A percentile compares a stretch with the other conserved stretches of the same genome.
phyloP scores from a whole-genome alignment of 768 basidiomycete genomes.

The Vishniacozyma victoriae region DNA sequence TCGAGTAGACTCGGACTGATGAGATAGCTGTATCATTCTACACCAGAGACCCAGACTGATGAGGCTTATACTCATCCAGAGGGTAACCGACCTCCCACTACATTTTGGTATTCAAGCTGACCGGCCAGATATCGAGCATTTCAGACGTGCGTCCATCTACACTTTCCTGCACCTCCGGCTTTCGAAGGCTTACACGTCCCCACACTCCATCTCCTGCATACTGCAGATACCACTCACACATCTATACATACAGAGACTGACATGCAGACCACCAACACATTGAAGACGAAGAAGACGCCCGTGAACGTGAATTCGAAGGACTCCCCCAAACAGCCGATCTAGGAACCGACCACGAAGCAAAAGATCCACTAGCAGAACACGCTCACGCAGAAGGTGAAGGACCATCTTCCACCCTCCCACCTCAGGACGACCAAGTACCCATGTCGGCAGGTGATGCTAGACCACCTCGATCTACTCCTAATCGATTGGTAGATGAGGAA shows the following conservation, averaged over 20 bases:
- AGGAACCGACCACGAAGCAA: constrained; percentile 55
- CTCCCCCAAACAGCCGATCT: constrained; percentile 54
- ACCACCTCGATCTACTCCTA: constrained; percentile 24
- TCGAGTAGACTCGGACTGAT: background rate
- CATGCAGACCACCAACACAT: constrained; percentile 68
- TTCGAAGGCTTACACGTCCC: background rate
- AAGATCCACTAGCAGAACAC: constrained; percentile 48
- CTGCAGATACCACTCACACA: background rate
- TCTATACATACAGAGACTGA: background rate
- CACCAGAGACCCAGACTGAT: constrained; percentile 95
- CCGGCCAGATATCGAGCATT: constrained; percentile 62
- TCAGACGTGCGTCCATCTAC: constrained; percentile 52
- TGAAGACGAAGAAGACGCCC: constrained; percentile 73
- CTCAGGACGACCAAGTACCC: constrained; percentile 1
- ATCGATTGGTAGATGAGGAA: constrained; percentile 14
- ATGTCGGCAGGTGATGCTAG: constrained; percentile 26
- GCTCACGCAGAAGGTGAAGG: constrained; percentile 37
- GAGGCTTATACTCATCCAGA: constrained; percentile 91
- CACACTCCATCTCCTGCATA: background rate
- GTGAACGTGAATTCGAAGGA: constrained; percentile 78
- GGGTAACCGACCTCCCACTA: constrained; percentile 49
- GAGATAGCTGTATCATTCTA: constrained; percentile 74
- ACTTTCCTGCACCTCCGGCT: background rate
- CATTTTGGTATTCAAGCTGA: background rate
- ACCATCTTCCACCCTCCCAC: constrained; percentile 7